Evolutionary conservation across 805 yeast genomes (phyloP).

Genomic region (Saccharomyces jurei): DNA sequence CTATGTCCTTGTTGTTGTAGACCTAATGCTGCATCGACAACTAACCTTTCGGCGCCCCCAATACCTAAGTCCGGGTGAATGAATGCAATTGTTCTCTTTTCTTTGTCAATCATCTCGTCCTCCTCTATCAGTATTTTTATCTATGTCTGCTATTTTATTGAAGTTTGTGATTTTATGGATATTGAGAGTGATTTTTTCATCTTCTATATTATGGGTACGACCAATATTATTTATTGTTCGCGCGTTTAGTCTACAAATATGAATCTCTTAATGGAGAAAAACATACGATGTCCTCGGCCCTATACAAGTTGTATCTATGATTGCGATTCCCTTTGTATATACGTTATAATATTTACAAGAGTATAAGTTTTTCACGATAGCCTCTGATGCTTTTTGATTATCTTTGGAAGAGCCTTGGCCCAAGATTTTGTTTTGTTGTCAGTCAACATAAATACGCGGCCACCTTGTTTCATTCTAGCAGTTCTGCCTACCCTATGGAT

Average conservation of each 20-base stretch:
- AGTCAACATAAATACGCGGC: conserved; percentile 76
- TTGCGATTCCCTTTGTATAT: neutral
- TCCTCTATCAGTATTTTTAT: neutral
- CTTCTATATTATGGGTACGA: neutral
- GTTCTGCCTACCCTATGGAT: conserved; percentile 92
- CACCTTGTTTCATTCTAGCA: conserved; percentile 83
- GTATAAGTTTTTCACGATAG: conserved; percentile 17
- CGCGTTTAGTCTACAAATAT: neutral
- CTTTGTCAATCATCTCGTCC: neutral
- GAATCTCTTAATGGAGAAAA: neutral
- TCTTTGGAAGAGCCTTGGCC: conserved; percentile 73
- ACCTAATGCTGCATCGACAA: conserved; percentile 91
- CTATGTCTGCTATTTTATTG: too few species aligned
- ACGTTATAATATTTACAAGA: neutral
- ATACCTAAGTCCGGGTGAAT: conserved; percentile 95
- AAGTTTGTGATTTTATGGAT: neutral
- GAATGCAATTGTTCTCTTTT: conserved; percentile 56
- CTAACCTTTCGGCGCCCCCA: conserved; percentile 96
- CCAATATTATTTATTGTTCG: neutral
- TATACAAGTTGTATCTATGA: neutral
- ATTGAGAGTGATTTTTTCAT: neutral
- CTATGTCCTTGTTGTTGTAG: conserved; percentile 58
- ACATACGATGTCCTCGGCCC: neutral
- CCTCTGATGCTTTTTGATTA: conserved; percentile 44
- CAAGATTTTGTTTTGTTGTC: conserved; percentile 63